Percentiles rank a stretch among this genome's conserved stretches.
phyloP scores from a whole-genome alignment of 2,329 filamentous ascomycete genomes.

The Paecilomyces dactylethromorphus region DNA sequence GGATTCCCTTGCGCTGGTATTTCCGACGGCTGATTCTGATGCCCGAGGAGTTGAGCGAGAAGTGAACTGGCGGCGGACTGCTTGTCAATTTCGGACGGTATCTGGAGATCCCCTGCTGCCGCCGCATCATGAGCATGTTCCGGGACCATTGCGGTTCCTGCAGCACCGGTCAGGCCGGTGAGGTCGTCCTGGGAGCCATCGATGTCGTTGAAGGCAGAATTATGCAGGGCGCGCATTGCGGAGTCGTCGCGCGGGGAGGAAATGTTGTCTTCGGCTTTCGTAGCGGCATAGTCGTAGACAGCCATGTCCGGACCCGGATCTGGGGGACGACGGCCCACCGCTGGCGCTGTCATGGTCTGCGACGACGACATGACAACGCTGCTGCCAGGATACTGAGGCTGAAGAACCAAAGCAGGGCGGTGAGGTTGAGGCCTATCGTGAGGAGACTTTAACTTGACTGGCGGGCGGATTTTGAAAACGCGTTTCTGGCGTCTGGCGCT shows the following conservation, averaged over 20 bases:
- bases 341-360: conserved; percentile 42
- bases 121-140: conserved; percentile 15
- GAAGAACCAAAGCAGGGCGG: conserved; percentile 17
- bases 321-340: conserved; percentile 39
- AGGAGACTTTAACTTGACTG: conserved; percentile 8
- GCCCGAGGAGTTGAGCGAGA: conserved; percentile 35
- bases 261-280: conserved; percentile 13
- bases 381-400: conserved; percentile 14
- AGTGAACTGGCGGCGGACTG: conserved; percentile 36
- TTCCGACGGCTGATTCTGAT: conserved; percentile 19
- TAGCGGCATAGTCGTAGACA: conserved; percentile 31
- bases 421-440: conserved; percentile 13
- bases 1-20: conserved; percentile 12
- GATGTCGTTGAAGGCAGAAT: conserved; percentile 23
- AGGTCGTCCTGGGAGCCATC: conserved; percentile 20
- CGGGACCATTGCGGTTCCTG: conserved; percentile 22
- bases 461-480: background rate
- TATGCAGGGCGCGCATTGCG: conserved; percentile 29
- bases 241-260: conserved; percentile 28
- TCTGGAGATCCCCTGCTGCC: conserved; percentile 18
- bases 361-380: conserved; percentile 39
- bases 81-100: conserved; percentile 24
- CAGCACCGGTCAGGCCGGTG: conserved; percentile 15
- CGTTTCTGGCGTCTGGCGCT: background rate
- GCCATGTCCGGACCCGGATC: conserved; percentile 36